Percentiles rank a stretch among this genome's conserved stretches.
Conservation (phyloP, 2,329 filamentous ascomycete genomes). For the Zasmidium citrigriseum region DNA sequence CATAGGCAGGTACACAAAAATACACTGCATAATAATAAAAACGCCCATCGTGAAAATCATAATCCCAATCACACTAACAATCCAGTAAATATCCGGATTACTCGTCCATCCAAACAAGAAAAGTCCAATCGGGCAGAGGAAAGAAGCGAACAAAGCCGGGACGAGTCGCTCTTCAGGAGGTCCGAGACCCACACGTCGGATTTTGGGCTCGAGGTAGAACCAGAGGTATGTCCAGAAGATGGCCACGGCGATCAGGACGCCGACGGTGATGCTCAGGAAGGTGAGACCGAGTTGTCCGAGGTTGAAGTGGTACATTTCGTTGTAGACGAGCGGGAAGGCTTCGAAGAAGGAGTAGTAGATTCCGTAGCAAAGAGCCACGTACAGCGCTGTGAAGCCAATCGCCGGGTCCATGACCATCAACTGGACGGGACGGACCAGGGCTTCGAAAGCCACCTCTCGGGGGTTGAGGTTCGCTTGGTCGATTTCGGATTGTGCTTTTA, state of each 20-base stretch:
- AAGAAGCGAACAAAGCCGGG: slow-evolving; percentile 29
- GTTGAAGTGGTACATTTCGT: slow-evolving; percentile 42
- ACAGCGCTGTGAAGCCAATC: slow-evolving; percentile 35
- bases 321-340: slow-evolving; percentile 44
- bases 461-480: slow-evolving; percentile 58
- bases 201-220: slow-evolving; percentile 30
- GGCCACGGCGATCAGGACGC: slow-evolving; percentile 27
- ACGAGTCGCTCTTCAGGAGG: slow-evolving; percentile 31
- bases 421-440: slow-evolving; percentile 49
- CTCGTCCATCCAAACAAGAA: slow-evolving; percentile 38
- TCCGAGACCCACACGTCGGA: slow-evolving; percentile 22
- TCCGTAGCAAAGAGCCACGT: slow-evolving; percentile 36
- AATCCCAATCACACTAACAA: slow-evolving; percentile 43
- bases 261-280: slow-evolving; percentile 37
- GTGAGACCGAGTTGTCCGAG: slow-evolving; percentile 36
- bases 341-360: slow-evolving; percentile 40
- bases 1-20: slow-evolving; percentile 44
- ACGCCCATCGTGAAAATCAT: slow-evolving; percentile 40
- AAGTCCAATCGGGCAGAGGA: slow-evolving; percentile 31
- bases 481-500: slow-evolving; percentile 66
- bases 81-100: slow-evolving; percentile 38
- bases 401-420: slow-evolving; percentile 37
- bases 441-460: slow-evolving; percentile 52
- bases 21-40: slow-evolving; percentile 47
- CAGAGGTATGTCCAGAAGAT: slow-evolving; percentile 31